Base-by-base conservation (phyloP, 306 rosid genomes). In the Vigna reflexopilosa region DNA sequence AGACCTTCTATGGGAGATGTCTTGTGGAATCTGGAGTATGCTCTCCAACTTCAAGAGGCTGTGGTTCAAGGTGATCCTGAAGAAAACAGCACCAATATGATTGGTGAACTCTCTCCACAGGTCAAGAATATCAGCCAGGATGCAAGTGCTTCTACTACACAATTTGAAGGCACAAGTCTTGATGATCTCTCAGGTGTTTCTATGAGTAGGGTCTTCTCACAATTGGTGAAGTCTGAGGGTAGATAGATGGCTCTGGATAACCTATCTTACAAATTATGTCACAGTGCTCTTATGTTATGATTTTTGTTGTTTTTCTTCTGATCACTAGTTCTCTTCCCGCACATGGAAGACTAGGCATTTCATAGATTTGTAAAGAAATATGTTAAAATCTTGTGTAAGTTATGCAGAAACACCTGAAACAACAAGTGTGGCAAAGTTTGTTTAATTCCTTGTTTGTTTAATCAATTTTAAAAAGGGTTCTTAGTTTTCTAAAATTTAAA, bases 1-100 rank as follows among this genome's bases (percentile, higher is more conserved):
- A 82, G 97, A 78, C 96, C 97, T 69, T 85, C 98, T 0, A 91
- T 93, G 97, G 98, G 98, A 67, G 98, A 93, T 73, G 94, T 93
- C 15, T 65, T 93, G 86, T 90, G 96, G 93, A 91, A 93, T 73
- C 85, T 91, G 76, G 98, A 93, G 85, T 88, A 87, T 34, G 92
- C 98, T 5, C 93, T 91, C 55, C 97, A 93, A 56, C 91, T 93
- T 66, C 97, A 93, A 69, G 93, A 88, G 81, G 92, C 96, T 1
- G 89, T 81, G 2, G 80, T 87, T 45, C 88, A 82, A 72, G 91
- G 85, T 28, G 96, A 91, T 63, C 86, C 92, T n/a, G 93, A 91
- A 77, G 98, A 91, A 48, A 90, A 93, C 85, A 90, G 98, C 59
- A 89, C 89, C 28, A 91, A 90, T n/a, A 81, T 89, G 97, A 93